These are phyloP conservation scores for Kwoniella sp. DNA, from an alignment of 768 basidiomycete genomes.

Conservation along the genomic window DNA sequence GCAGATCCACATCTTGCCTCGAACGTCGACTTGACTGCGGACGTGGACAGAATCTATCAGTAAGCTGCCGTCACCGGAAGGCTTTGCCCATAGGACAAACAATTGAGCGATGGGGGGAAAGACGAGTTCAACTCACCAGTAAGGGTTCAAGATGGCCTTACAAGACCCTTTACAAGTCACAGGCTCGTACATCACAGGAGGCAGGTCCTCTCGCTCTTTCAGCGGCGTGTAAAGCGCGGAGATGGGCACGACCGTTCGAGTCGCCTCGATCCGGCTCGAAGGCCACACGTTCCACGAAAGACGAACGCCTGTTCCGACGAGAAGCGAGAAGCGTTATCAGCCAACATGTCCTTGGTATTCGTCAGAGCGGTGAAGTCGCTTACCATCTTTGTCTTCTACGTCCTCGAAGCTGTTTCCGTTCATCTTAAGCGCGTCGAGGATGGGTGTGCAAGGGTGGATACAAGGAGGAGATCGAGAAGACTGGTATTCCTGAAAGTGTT, in stretches of 20 bases:
- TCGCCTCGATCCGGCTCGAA: slow-evolving; percentile 95
- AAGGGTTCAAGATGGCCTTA: slow-evolving; percentile 95
- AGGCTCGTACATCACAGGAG: slow-evolving; percentile 95
- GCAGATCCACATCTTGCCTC: slow-evolving; percentile 99
- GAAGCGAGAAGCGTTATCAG: neutral
- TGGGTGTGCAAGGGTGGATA: neutral
- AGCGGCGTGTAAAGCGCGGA: slow-evolving; percentile 96
- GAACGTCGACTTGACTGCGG: slow-evolving; percentile 93
- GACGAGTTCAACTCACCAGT: slow-evolving; percentile 68
- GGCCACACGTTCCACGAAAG: slow-evolving; percentile 99
- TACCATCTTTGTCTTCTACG: slow-evolving; percentile 94
- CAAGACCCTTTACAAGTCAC: slow-evolving; percentile 98
- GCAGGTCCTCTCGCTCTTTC: slow-evolving; percentile 89
- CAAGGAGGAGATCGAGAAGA: neutral
- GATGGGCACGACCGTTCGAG: slow-evolving; percentile 95
- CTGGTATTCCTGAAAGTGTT: neutral
- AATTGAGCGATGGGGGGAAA: neutral
- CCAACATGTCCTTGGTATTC: neutral
- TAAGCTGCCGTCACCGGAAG: neutral
- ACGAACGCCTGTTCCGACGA: slow-evolving; percentile 89
- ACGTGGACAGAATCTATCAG: neutral
- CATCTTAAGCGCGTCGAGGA: slow-evolving; percentile 33
- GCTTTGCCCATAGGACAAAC: too few relatives aligned
- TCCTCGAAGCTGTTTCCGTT: slow-evolving; percentile 76
- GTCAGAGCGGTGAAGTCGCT: too few relatives aligned